These are phyloP conservation scores for Sclerotinia glacialis DNA, from an alignment of 2,329 filamentous ascomycete species.

Conservation along the genomic window DNA sequence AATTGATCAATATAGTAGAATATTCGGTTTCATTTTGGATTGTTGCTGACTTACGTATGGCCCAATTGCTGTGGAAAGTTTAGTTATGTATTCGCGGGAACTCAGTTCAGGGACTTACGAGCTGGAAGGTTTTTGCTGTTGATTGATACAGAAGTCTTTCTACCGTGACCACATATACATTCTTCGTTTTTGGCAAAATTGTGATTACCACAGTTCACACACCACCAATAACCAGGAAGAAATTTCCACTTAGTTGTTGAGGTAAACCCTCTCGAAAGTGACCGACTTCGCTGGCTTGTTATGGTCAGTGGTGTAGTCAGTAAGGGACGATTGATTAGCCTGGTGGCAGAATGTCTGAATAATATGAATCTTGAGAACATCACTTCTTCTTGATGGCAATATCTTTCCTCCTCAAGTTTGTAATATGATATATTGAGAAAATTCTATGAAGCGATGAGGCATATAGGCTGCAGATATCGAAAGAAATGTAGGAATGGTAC, in stretches of 20 bases:
- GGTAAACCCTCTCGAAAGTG: neutral
- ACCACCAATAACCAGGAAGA: neutral
- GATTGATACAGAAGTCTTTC: neutral
- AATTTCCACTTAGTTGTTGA: neutral
- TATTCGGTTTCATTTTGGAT: neutral
- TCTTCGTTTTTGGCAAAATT: neutral
- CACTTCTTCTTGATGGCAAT: neutral
- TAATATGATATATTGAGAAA: too few species aligned
- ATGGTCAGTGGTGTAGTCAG: neutral
- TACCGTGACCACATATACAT: neutral
- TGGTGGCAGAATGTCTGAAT: neutral
- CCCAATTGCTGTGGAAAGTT: constrained; percentile 50
- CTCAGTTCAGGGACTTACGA: constrained; percentile 12
- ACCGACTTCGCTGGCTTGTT: neutral
- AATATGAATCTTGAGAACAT: neutral
- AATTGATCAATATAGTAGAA: neutral
- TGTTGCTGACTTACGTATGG: constrained; percentile 53
- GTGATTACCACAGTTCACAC: neutral
- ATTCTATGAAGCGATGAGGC: neutral
- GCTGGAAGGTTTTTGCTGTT: constrained; percentile 14
- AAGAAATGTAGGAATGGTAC: neutral
- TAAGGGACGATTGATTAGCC: constrained; percentile 1
- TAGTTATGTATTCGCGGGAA: neutral
- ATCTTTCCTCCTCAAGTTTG: neutral
- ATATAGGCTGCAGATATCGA: neutral